Percentiles rank a stretch among this genome's conserved stretches.
Conservation (phyloP, 169 alveolate genomes). For the Plasmodium ovale region DNA sequence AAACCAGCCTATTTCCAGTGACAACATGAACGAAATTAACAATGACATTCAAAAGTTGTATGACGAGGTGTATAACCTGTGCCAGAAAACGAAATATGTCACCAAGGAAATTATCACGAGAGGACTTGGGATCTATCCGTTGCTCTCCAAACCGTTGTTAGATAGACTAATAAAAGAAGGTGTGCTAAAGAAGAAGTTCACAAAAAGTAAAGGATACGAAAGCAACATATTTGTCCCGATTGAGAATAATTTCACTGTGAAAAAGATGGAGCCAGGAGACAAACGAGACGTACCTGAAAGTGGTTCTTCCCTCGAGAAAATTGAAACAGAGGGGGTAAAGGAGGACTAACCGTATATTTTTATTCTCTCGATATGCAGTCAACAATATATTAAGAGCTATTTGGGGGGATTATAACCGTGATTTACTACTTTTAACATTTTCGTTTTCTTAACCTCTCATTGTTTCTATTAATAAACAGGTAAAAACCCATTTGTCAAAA, state of each 20-base stretch:
- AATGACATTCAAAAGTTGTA: slow-evolving; percentile 55
- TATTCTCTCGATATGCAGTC: too few species aligned
- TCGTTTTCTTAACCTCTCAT: too few species aligned
- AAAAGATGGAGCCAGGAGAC: too few species aligned
- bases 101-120: slow-evolving; percentile 57
- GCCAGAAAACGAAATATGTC: slow-evolving; percentile 50
- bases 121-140: slow-evolving; percentile 61
- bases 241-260: slow-evolving; percentile 5
- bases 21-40: slow-evolving; percentile 23
- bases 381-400: too few species aligned
- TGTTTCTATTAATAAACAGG: too few species aligned
- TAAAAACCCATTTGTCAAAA: too few species aligned
- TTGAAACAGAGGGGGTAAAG: neutral
- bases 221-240: slow-evolving; percentile 61
- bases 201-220: slow-evolving; percentile 73
- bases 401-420: too few species aligned
- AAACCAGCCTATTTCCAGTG: neutral
- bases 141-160: slow-evolving; percentile 56
- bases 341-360: neutral
- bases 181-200: slow-evolving; percentile 22
- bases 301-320: neutral
- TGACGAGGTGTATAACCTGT: slow-evolving; percentile 55
- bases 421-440: too few species aligned
- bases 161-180: slow-evolving; percentile 63
- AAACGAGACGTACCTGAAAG: neutral